phyloP scores from a whole-genome alignment of 768 basidiomycete species.

The Amanita jacksonii region DNA sequence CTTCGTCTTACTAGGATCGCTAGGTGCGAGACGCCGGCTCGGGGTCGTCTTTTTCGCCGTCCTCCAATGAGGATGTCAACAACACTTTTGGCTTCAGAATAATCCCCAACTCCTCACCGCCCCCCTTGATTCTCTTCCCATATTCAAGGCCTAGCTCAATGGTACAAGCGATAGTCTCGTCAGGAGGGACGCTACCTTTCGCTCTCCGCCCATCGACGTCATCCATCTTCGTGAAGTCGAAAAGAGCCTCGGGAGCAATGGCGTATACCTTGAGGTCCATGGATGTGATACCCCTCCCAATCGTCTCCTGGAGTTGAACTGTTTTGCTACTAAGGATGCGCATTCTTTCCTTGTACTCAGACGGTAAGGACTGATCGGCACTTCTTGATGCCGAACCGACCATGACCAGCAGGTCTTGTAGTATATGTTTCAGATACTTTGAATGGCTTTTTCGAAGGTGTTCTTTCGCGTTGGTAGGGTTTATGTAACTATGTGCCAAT shows the following conservation, averaged over 20 bases:
- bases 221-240: conserved; percentile 34
- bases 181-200: conserved; percentile 1
- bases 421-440: neutral
- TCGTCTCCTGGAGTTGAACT: conserved; percentile 37
- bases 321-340: neutral
- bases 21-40: neutral
- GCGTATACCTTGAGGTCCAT: conserved; percentile 47
- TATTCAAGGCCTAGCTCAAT: conserved; percentile 41
- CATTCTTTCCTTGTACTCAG: conserved; percentile 1
- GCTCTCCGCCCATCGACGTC: conserved; percentile 21
- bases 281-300: conserved; percentile 48
- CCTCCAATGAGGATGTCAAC: conserved; percentile 14
- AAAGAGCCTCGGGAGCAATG: conserved; percentile 30
- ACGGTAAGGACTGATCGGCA: neutral
- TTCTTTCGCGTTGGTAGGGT: neutral
- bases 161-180: conserved; percentile 39
- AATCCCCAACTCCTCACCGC: conserved; percentile 31
- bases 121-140: conserved; percentile 27
- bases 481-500: conserved; percentile 33
- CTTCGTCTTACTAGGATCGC: neutral
- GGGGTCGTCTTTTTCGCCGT: too few relatives aligned
- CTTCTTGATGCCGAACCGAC: conserved; percentile 1
- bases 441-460: neutral
- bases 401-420: neutral
- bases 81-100: conserved; percentile 45